These are phyloP conservation scores for Xylaria nigripes DNA, from an alignment of 495 filamentous ascomycete species.

Conservation along the genomic window DNA sequence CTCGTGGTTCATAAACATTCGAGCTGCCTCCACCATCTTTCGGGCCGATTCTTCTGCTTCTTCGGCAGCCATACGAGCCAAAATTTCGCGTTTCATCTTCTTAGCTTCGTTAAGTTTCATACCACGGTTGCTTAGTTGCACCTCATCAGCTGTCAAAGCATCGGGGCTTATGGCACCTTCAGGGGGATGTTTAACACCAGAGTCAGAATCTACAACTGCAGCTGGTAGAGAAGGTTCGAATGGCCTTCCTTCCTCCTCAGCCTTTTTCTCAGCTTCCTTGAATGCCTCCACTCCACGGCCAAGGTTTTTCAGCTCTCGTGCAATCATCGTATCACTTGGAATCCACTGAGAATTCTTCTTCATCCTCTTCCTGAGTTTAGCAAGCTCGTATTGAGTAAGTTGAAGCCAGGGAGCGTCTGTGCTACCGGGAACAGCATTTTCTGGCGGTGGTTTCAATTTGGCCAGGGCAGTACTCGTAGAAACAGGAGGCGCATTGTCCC, in stretches of 20 bases:
- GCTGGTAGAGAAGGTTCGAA: constrained; percentile 46
- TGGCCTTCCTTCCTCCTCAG: constrained; percentile 56
- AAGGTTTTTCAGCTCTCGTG: constrained; percentile 68
- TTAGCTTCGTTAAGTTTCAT: constrained; percentile 92
- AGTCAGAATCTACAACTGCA: constrained; percentile 38
- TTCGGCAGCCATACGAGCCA: constrained; percentile 60
- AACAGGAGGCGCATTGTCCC: constrained; percentile 39
- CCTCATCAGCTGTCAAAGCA: constrained; percentile 43
- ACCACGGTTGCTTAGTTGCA: constrained; percentile 65
- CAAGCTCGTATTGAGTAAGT: constrained; percentile 86
- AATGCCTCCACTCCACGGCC: constrained; percentile 73
- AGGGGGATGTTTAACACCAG: constrained; percentile 38
- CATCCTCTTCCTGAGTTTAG: constrained; percentile 86
- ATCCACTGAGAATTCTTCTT: constrained; percentile 98
- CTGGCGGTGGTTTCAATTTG: constrained; percentile 66
- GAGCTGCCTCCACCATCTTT: constrained; percentile 45
- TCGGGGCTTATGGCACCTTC: constrained; percentile 44
- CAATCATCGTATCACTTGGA: constrained; percentile 93
- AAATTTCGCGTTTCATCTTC: constrained; percentile 72
- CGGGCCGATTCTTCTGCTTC: constrained; percentile 57
- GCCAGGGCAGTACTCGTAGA: constrained; percentile 79
- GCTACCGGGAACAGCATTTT: constrained; percentile 66
- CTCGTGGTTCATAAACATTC: constrained; percentile 38
- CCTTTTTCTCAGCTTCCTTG: constrained; percentile 56
- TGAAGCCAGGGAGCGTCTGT: constrained; percentile 80